Conservation (phyloP, 2,329 filamentous ascomycete species). For the Phoma herbarum region DNA sequence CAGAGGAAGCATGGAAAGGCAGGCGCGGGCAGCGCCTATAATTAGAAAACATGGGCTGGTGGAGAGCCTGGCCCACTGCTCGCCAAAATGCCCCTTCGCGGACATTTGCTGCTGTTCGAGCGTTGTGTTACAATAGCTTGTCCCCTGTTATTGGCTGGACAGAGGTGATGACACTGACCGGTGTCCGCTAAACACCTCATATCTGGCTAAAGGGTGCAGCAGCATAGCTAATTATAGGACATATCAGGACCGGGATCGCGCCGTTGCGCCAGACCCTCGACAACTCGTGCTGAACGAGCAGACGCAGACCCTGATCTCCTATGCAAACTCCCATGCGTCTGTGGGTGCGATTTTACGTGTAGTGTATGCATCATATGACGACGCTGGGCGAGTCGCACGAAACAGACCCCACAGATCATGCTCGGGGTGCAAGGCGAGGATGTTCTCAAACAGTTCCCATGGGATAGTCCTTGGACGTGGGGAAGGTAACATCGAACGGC, state of each 20-base stretch:
- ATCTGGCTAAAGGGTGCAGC: background rate
- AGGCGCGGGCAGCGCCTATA: conserved; percentile 37
- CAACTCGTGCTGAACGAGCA: conserved; percentile 6
- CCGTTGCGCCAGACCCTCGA: conserved; percentile 15
- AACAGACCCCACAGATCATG: conserved; percentile 10
- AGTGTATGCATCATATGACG: conserved; percentile 5
- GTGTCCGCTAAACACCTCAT: conserved; percentile 13
- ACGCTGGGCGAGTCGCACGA: conserved; percentile 1
- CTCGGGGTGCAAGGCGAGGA: conserved; percentile 7
- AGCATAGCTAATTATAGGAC: conserved; percentile 43
- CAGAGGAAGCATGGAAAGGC: conserved; percentile 38
- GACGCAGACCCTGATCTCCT: conserved; percentile 12
- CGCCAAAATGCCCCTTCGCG: conserved; percentile 29
- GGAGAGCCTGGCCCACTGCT: conserved; percentile 33
- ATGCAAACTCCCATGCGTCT: background rate
- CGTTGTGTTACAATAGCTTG: background rate
- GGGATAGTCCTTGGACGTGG: conserved; percentile 4
- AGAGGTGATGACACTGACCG: conserved; percentile 4
- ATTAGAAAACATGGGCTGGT: conserved; percentile 37
- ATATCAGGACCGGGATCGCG: conserved; percentile 24
- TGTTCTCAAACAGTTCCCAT: background rate
- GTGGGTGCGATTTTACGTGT: background rate
- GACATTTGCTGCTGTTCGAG: conserved; percentile 20
- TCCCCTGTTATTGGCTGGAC: conserved; percentile 1
- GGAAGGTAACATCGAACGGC: conserved; percentile 2